Base-by-base conservation (phyloP, 768 basidiomycete species). In the Hemileccinum impolitum region DNA sequence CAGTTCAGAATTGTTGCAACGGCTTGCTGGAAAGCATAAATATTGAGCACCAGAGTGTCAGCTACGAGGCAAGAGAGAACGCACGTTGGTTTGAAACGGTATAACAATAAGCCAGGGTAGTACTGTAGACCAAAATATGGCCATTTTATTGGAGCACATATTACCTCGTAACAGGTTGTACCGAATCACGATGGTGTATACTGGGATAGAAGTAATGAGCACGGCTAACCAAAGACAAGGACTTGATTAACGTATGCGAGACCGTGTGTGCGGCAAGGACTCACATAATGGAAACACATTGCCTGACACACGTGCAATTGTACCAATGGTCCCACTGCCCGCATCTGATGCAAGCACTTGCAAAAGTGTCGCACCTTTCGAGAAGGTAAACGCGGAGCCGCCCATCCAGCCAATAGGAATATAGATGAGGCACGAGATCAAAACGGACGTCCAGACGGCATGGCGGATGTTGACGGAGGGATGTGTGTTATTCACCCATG, bases 401-500 rank as follows among this genome's bases (percentile, higher is more conserved):
- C 60, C 60, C 48, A 62, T 23, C 60, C 60, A 62, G 21, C 60
- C 60, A 7, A 62, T 36, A 25, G 55, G 54, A 6, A 62, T 54
- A 19, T 62, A 62, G 15, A 62, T 62, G 26, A 62, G 39, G 42
- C 57, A 62, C 0, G 60, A 62, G 4, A 62, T 54, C 14, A 62
- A 4, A 40, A 62, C n/a, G 17, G 60, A 62, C 1, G 12, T 6
- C 60, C 60, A 63, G 18, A 62, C 57, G 1, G 58, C 54, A 21
- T 39, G 50, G 36, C 54, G 57, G 32, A 62, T 53, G 30, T 62
- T 51, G 51, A 62, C 58, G 3, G 55, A 52, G 1, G 60, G 46
- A 31, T 60, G 61, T 12, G 45, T 57, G 23, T 62, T 62, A 3
- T 62, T 62, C 9, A 62, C 61, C 60, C 60, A 62, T 15, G 60